phyloP scores from a whole-genome alignment of 1,284 basidiomycete species.

The Naganishia sp. region DNA sequence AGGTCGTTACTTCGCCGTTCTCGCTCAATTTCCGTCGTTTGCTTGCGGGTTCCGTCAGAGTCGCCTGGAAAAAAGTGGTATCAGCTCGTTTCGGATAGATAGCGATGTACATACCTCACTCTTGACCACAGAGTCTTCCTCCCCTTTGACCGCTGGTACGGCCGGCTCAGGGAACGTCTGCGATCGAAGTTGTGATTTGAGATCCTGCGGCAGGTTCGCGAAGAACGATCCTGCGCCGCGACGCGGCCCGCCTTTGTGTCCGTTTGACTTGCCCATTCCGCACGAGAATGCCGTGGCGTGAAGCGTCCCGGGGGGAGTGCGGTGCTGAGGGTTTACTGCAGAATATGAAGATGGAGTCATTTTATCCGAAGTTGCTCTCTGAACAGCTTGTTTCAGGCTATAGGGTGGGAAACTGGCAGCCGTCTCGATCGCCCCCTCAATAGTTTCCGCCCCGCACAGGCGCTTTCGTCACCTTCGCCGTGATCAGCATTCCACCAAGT shows the following conservation, averaged over 20 bases:
- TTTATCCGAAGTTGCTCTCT: background rate
- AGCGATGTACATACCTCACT: background rate
- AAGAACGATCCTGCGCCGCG: slow-evolving; percentile 41
- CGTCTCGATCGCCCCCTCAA: background rate
- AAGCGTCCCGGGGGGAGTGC: background rate
- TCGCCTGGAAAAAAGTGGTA: background rate
- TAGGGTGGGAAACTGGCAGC: background rate
- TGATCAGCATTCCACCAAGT: background rate
- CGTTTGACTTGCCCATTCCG: slow-evolving; percentile 17
- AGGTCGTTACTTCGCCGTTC: slow-evolving; percentile 14
- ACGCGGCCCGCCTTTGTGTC: slow-evolving; percentile 2
- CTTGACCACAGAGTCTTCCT: slow-evolving; percentile 29
- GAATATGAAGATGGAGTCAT: background rate
- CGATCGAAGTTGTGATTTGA: slow-evolving; percentile 42
- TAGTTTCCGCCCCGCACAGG: slow-evolving; percentile 5
- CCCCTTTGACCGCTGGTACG: background rate
- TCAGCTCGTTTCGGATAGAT: background rate
- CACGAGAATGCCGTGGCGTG: background rate
- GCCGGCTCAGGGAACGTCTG: slow-evolving; percentile 25
- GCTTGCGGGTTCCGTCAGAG: slow-evolving; percentile 9
- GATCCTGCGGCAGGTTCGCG: slow-evolving; percentile 43
- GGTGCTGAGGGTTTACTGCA: background rate
- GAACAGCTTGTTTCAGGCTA: slow-evolving; percentile 17
- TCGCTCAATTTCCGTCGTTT: slow-evolving; percentile 35
- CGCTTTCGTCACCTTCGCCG: slow-evolving; percentile 25